These are phyloP conservation scores for Pyrenochaeta sp. DNA, from an alignment of 2,329 filamentous ascomycete species.

Conservation along the genomic window DNA sequence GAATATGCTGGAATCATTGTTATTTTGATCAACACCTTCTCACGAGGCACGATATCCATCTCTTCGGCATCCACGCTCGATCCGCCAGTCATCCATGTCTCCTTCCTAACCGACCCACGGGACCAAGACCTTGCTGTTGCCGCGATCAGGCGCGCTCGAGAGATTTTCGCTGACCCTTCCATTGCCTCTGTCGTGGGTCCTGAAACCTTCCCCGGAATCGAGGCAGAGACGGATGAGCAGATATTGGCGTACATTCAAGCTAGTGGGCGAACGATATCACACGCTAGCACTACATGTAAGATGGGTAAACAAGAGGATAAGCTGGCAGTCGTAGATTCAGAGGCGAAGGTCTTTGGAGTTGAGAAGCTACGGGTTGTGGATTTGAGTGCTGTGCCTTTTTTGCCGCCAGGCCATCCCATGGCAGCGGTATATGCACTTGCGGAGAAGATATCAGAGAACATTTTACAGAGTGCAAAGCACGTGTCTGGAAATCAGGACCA, in stretches of 20 bases:
- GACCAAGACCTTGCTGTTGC: slow-evolving; percentile 44
- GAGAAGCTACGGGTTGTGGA: slow-evolving; percentile 44
- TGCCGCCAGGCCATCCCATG: slow-evolving; percentile 49
- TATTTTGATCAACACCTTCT: slow-evolving; percentile 42
- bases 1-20: slow-evolving; percentile 40
- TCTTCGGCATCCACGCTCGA: slow-evolving; percentile 30
- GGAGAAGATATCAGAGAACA: slow-evolving; percentile 39
- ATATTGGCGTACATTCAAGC: slow-evolving; percentile 25
- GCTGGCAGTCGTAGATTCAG: slow-evolving; percentile 46
- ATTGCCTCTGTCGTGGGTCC: slow-evolving; percentile 14
- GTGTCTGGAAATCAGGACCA: not conserved
- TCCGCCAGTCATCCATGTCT: slow-evolving; percentile 39
- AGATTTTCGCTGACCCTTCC: slow-evolving; percentile 26
- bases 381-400: slow-evolving; percentile 41
- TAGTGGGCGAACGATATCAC: slow-evolving; percentile 23
- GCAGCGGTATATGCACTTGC: slow-evolving; percentile 36
- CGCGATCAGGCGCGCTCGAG: slow-evolving; percentile 34
- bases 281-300: slow-evolving; percentile 36
- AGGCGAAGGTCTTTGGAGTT: slow-evolving; percentile 42
- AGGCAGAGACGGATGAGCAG: slow-evolving; percentile 25
- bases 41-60: slow-evolving; percentile 45
- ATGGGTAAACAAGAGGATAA: slow-evolving; percentile 39
- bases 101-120: slow-evolving; percentile 36
- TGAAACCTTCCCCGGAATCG: slow-evolving; percentile 32
- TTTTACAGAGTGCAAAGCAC: slow-evolving; percentile 5